These are phyloP conservation scores for Oryza officinalis DNA, from an alignment of 176 grass and related monocot genomes.

Conservation along the genomic window DNA sequence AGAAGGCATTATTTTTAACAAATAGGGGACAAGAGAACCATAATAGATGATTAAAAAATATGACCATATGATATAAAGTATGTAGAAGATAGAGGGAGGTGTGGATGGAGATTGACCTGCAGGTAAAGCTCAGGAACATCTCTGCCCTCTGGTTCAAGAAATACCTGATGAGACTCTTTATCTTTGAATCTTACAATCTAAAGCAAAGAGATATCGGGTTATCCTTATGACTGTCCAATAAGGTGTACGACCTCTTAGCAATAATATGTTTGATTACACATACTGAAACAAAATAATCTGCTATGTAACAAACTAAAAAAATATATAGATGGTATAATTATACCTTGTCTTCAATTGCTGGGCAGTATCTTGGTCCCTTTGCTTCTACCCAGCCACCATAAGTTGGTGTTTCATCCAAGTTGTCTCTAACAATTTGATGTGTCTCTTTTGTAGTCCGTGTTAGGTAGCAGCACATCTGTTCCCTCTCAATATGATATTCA, in stretches of 20 bases:
- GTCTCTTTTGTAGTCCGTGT: slow-evolving; percentile 89
- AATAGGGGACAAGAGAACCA: slow-evolving; percentile 3
- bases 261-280: slow-evolving; percentile 11
- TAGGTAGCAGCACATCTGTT: slow-evolving; percentile 97
- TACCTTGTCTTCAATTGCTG: slow-evolving; percentile 98
- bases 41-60: slow-evolving; percentile 27
- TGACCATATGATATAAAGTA: background rate
- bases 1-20: slow-evolving; percentile 10
- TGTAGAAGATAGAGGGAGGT: slow-evolving; percentile 5
- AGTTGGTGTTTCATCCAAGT: slow-evolving; percentile 91
- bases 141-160: slow-evolving; percentile 98
- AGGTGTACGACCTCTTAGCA: background rate
- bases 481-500: slow-evolving; percentile 77
- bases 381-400: slow-evolving; percentile 98
- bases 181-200: slow-evolving; percentile 98
- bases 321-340: background rate
- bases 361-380: slow-evolving; percentile 95
- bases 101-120: slow-evolving; percentile 53
- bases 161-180: slow-evolving; percentile 96
- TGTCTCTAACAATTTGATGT: slow-evolving; percentile 86
- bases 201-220: slow-evolving; percentile 39
- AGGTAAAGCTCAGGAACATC: slow-evolving; percentile 96
- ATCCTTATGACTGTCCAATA: background rate
- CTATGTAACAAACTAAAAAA: slow-evolving; percentile 18
- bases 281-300: slow-evolving; percentile 1